Conservation (phyloP, 495 filamentous ascomycete species). For the Lophiostoma macrostomum region DNA sequence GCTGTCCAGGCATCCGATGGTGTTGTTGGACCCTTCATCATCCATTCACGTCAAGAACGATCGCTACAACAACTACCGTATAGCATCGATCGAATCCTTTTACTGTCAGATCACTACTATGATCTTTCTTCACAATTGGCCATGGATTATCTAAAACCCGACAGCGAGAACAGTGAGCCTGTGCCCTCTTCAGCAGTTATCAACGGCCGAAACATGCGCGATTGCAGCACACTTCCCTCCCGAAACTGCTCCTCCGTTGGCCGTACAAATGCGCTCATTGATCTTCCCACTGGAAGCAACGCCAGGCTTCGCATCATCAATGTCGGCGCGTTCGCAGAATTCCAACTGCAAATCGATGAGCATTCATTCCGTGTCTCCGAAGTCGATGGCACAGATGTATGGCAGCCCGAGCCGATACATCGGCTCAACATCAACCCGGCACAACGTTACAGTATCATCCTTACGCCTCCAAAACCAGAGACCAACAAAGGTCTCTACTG, state of each 20-base stretch:
- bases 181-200: slow-evolving; percentile 45
- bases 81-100: slow-evolving; percentile 51
- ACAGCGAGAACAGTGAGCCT: slow-evolving; percentile 47
- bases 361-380: slow-evolving; percentile 31
- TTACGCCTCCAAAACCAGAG: slow-evolving; percentile 33
- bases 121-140: slow-evolving; percentile 50
- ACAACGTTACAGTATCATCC: slow-evolving; percentile 41
- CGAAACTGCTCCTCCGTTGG: slow-evolving; percentile 43
- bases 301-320: slow-evolving; percentile 40
- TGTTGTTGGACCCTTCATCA: slow-evolving; percentile 55
- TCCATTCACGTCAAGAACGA: slow-evolving; percentile 49
- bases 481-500: slow-evolving; percentile 49
- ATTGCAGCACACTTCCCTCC: slow-evolving; percentile 48
- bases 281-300: slow-evolving; percentile 30
- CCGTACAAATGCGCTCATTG: slow-evolving; percentile 22
- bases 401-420: slow-evolving; percentile 31
- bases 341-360: slow-evolving; percentile 33
- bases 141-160: slow-evolving; percentile 49
- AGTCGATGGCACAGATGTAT: slow-evolving; percentile 30
- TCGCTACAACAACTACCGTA: slow-evolving; percentile 45
- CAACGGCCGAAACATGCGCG: slow-evolving; percentile 56
- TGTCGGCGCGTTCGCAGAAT: slow-evolving; percentile 31
- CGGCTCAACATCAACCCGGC: slow-evolving; percentile 38
- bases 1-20: slow-evolving; percentile 46
- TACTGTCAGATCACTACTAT: slow-evolving; percentile 60